Conservation (phyloP, 441 rosid genomes). For the Euphorbia celastroides region DNA sequence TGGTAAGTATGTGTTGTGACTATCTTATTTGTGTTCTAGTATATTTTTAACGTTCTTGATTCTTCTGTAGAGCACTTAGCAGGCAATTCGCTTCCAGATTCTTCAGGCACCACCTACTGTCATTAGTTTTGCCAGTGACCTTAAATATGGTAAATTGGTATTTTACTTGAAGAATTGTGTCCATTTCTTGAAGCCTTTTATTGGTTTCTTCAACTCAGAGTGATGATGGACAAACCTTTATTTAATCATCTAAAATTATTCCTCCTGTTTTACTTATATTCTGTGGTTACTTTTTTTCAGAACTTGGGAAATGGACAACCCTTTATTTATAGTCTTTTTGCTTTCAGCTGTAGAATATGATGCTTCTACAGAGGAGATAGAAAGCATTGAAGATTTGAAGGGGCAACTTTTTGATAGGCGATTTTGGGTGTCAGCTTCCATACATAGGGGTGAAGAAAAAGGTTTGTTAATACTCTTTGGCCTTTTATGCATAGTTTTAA, state of each 20-base stretch:
- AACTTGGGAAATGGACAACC: conserved; percentile 11
- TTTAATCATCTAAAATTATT: conserved; percentile 11
- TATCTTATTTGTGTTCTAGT: conserved; percentile 11
- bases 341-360: conserved; percentile 49
- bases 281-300: conserved; percentile 3
- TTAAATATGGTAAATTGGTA: conserved; percentile 62
- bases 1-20: conserved; percentile 45
- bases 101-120: conserved; percentile 69
- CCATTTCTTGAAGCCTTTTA: conserved; percentile 7
- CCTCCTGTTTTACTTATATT: conserved; percentile 5
- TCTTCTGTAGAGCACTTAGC: conserved; percentile 57
- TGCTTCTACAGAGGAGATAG: conserved; percentile 27
- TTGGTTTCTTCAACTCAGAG: conserved; percentile 7
- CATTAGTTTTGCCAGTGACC: conserved; percentile 76
- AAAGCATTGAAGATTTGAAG: conserved; percentile 49
- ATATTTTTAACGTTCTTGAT: conserved; percentile 17
- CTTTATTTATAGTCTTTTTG: conserved; percentile 13
- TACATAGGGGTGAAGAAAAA: conserved; percentile 91
- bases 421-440: conserved; percentile 95
- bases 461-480: conserved; percentile 33
- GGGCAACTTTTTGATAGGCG: conserved; percentile 45
- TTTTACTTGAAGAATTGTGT: conserved; percentile 9
- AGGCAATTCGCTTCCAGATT: conserved; percentile 81
- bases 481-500: conserved; percentile 3
- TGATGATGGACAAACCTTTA: conserved; percentile 5